Evolutionary conservation across 2,329 filamentous ascomycete genomes (phyloP).

Genomic region (Fusarium newnesense): DNA sequence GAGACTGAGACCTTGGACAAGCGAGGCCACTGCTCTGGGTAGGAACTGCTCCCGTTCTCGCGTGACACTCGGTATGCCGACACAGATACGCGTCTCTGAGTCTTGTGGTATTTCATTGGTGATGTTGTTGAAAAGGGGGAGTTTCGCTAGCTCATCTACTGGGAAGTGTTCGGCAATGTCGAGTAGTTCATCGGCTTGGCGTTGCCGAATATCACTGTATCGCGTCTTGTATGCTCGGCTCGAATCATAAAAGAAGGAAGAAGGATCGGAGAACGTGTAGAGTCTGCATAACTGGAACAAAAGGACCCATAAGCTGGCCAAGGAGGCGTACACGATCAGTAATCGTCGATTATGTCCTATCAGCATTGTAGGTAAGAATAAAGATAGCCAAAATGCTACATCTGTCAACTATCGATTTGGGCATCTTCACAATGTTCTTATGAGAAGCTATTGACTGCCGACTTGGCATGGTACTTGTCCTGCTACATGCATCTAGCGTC

Average conservation of each 20-base stretch:
- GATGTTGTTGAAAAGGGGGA: background rate
- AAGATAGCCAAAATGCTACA: too few species aligned
- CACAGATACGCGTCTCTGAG: slow-evolving; percentile 17
- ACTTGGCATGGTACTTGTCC: background rate
- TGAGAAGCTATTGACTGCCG: background rate
- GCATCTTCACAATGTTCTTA: background rate
- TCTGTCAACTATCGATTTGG: rapidly evolving
- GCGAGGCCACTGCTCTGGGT: slow-evolving; percentile 41
- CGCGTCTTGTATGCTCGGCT: slow-evolving; percentile 36
- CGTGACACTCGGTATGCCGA: slow-evolving; percentile 46
- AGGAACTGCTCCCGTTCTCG: slow-evolving; percentile 43
- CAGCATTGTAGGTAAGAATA: background rate
- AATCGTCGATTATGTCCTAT: background rate
- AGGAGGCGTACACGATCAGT: background rate
- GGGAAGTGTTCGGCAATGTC: background rate
- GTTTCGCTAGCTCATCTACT: background rate
- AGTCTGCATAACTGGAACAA: slow-evolving; percentile 37
- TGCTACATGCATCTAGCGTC: background rate
- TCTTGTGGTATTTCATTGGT: background rate
- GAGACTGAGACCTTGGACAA: slow-evolving; percentile 43
- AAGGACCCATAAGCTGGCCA: slow-evolving; percentile 29
- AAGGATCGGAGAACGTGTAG: slow-evolving; percentile 40
- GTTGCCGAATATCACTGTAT: slow-evolving; percentile 39
- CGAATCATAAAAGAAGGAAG: slow-evolving; percentile 42
- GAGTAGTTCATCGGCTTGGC: slow-evolving; percentile 40